Evolutionary conservation across 345 rosid species (phyloP), one percentile per base, ranked within the genome.

Genomic region (Lagerstroemia speciosa): DNA sequence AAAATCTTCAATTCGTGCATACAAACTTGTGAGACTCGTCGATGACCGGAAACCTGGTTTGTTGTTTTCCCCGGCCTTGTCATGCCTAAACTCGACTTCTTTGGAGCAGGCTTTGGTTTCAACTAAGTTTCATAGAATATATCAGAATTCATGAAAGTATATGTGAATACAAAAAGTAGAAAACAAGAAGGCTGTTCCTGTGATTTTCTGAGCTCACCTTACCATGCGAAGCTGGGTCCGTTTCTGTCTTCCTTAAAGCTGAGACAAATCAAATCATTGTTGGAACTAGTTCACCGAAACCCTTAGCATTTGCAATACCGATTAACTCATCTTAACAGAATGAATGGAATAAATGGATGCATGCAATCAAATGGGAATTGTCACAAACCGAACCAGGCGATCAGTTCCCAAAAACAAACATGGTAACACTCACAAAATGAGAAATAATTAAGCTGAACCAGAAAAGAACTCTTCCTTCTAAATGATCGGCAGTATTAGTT

Each of bases 1-100:
- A 9, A 63, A 24, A 31, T 27, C 40, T 14, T 16, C 24, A 16
- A 5, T 27, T 24, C 53, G 32, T 58, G 55, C 75, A 69, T 50
- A 80, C 81, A 70, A 72, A 72, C 82, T 82, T 82, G 78, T 48
- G 80, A 73, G 70, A 70, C 64, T 77, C 71, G 81, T 77, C 73
- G 76, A 68, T 33, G 76, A 74, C 69, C 64, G 65, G 79, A 50
- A 73, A 80, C 83, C 82, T 83, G 85, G 72, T 85, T 86, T 69
- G 77, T 62, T 34, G 75, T 69, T 72, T 78, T 90, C 66, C 80
- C 82, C 17, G 81, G 40, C 58, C 79, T 87, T 78, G 73, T 79
- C 46, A 64, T 76, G 50, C 72, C 76, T 65, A 74, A 62, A 79
- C 71, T 83, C 61, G 87, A 86, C 78, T 79, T 89, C 80, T 75